phyloP scores from a whole-genome alignment of 805 yeast species.

The Clavispora vitiphila region DNA sequence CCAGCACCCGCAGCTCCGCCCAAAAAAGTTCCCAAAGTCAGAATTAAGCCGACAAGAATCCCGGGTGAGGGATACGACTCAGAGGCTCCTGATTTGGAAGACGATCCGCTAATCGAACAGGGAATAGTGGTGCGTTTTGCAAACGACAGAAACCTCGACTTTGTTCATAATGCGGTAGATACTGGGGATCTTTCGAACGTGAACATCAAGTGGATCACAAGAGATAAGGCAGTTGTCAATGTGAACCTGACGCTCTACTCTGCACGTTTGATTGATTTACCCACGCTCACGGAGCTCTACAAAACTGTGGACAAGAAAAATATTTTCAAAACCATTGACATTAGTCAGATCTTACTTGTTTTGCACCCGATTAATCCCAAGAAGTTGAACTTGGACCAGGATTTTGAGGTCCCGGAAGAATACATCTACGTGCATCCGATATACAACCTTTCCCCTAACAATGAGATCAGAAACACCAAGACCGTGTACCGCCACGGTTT shows the following conservation, averaged over 20 bases:
- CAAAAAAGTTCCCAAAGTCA: conserved; percentile 37
- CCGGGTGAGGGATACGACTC: conserved; percentile 97
- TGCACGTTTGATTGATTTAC: conserved; percentile 83
- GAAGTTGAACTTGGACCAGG: conserved; percentile 40
- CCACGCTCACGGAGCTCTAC: conserved; percentile 80
- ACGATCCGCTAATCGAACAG: conserved; percentile 88
- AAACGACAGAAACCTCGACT: conserved; percentile 65
- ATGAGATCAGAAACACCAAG: conserved; percentile 42
- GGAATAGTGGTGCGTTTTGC: conserved; percentile 74
- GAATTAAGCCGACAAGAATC: conserved; percentile 57
- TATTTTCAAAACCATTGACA: conserved; percentile 78
- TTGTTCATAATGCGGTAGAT: conserved; percentile 70
- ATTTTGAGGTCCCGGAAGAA: conserved; percentile 40
- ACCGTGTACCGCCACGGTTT: conserved; percentile 70
- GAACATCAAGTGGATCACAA: conserved; percentile 76
- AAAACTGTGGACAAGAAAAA: conserved; percentile 88
- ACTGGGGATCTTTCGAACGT: conserved; percentile 70
- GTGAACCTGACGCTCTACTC: conserved; percentile 69
- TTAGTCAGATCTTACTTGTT: conserved; percentile 80
- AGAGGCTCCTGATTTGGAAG: conserved; percentile 94
- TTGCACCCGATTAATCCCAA: conserved; percentile 45
- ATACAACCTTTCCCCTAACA: conserved; percentile 27
- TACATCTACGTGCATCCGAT: conserved; percentile 33
- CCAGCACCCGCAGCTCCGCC: conserved; percentile 4
- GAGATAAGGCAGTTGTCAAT: conserved; percentile 69